phyloP scores from a whole-genome alignment of 768 basidiomycete genomes.

The Russula earlei region DNA sequence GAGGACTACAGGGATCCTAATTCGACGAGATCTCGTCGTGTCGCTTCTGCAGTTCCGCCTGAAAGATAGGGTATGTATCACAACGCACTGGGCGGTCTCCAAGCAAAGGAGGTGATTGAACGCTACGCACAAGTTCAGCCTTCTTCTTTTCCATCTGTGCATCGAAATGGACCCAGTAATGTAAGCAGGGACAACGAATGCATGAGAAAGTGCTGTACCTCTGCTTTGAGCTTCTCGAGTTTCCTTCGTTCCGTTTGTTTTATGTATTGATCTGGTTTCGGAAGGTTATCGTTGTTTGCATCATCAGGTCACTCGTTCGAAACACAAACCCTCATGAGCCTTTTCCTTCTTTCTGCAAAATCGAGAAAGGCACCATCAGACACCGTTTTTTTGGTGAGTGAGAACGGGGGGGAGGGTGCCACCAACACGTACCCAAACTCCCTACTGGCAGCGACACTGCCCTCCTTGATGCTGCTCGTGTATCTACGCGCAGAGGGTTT shows the following conservation, averaged over 20 bases:
- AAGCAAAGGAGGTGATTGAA: not conserved
- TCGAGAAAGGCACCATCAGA: too few species aligned
- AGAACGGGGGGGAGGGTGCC: too few species aligned
- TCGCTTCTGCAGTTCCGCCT: conserved; percentile 28
- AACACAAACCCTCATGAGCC: conserved; percentile 49
- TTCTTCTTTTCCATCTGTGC: conserved; percentile 27
- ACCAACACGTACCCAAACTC: conserved; percentile 45
- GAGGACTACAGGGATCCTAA: not conserved
- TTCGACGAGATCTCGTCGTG: conserved; percentile 17
- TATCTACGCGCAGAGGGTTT: conserved; percentile 26
- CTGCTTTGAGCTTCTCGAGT: conserved; percentile 46
- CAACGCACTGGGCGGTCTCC: not conserved
- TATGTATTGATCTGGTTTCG: conserved; percentile 48
- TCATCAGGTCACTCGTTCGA: not conserved
- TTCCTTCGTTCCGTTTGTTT: conserved; percentile 49
- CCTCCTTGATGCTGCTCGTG: conserved; percentile 38
- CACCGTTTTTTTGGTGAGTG: too few species aligned
- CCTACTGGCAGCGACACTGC: conserved; percentile 50
- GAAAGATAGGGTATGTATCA: not conserved
- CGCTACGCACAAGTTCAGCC: conserved; percentile 25
- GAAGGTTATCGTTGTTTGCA: not conserved
- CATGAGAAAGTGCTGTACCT: conserved; percentile 43
- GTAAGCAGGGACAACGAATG: not conserved
- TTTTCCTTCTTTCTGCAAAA: conserved; percentile 56
- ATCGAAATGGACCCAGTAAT: not conserved